Evolutionary conservation across 2,329 filamentous ascomycete genomes (phyloP), one percentile per base, ranked within the genome.

Genomic region (Botrytis byssoidea): DNA sequence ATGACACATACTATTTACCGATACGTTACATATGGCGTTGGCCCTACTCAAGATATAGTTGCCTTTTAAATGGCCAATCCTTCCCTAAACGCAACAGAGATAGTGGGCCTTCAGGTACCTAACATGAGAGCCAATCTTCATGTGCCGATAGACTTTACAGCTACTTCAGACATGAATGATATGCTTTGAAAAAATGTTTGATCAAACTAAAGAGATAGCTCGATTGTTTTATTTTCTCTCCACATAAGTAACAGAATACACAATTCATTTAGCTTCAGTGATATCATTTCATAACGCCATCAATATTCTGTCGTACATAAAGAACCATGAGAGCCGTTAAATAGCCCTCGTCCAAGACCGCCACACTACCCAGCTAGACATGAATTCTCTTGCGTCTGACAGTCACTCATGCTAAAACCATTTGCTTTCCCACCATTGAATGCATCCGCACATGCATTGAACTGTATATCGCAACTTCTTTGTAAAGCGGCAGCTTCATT

Each of bases 391-490:
- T 80, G 79, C 7, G 69, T 71, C 29, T 74, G 71, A 59, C 78
- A 80, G 59, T 78, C 77, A 3, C 63, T n/a, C 8, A 79, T 35
- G 14, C 65, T 73, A n/a, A 77, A 75, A 0, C 77, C 78, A 4
- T 48, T 51, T 4, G 76, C 74, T 2, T 48, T 76, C 22, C 88
- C 87, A 8, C 82, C 77, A 79, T 90, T 91, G 70, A 88, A 86
- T 44, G 85, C 85, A 78, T 90, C 82, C 8, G 86, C 84, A 78
- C 90, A 92, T 2, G 80, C 82, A 78, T 91, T 91, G 81, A 89
- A 87, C 82, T 91, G 90, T 74, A 90, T 86, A 78, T 89, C 86
- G 79, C 90, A 92, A 63, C 87, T 85, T 63, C 90, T 84, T 80
- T 90, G 86, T 55, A 86, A 81, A 12, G 90, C 90, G 18, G 85